phyloP scores from a whole-genome alignment of 176 grass and related monocot genomes.

The Cenchrus fungigraminus region DNA sequence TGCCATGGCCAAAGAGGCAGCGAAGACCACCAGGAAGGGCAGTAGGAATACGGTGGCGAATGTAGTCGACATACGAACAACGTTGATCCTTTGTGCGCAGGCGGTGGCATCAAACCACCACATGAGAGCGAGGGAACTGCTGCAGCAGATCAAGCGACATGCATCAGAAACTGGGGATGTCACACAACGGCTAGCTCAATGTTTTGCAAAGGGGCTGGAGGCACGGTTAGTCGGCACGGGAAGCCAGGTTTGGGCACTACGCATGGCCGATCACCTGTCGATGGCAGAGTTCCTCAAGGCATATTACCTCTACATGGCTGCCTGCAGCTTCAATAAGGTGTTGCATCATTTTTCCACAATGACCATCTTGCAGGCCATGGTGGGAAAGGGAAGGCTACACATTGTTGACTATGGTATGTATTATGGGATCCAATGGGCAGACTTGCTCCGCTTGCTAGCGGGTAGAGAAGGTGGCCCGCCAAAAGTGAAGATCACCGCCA shows the following conservation, averaged over 20 bases:
- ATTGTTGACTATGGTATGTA: not conserved
- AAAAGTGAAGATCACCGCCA: not conserved
- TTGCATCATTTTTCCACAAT: not conserved
- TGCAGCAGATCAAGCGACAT: too few species aligned
- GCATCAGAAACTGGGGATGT: conserved; percentile 2
- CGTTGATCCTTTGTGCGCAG: conserved; percentile 64
- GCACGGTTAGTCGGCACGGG: too few species aligned
- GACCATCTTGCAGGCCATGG: not conserved
- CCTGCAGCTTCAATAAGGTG: not conserved
- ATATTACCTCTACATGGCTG: not conserved
- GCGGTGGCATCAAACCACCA: conserved; percentile 45
- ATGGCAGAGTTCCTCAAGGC: not conserved
- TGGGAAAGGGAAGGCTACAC: not conserved
- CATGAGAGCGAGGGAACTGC: conserved; percentile 27
- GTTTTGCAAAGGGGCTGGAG: too few species aligned
- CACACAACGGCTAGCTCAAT: not conserved
- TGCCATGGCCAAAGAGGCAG: not conserved
- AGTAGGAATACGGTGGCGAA: not conserved
- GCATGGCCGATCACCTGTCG: not conserved
- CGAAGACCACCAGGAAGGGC: not conserved
- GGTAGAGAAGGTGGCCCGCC: not conserved
- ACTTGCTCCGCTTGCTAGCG: not conserved
- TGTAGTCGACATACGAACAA: conserved; percentile 58
- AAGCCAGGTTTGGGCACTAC: too few species aligned
- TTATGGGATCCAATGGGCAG: not conserved